These are phyloP conservation scores for Rutstroemia sp. DNA, from an alignment of 2,329 filamentous ascomycete species.

Conservation along the genomic window DNA sequence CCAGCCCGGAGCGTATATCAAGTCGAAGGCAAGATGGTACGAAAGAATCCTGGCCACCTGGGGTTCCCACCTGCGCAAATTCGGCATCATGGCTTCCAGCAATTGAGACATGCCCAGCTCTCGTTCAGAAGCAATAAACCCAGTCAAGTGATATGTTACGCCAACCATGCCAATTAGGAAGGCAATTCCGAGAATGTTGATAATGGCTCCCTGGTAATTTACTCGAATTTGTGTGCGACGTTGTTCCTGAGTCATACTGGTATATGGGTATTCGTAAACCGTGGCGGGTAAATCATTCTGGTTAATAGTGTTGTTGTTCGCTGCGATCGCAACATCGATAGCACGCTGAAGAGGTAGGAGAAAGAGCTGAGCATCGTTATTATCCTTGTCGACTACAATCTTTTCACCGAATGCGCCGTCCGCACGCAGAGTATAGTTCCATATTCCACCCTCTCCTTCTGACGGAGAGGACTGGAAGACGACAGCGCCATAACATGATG, in stretches of 20 bases:
- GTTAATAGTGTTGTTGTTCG: constrained; percentile 38
- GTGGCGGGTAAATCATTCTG: constrained; percentile 34
- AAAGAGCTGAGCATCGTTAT: constrained; percentile 73
- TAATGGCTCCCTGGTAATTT: constrained; percentile 65
- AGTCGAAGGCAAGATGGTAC: constrained; percentile 71
- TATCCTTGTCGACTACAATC: constrained; percentile 55
- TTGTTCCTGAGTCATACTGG: constrained; percentile 60
- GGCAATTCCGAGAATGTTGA: constrained; percentile 68
- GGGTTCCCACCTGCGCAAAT: constrained; percentile 64
- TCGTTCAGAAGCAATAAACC: constrained; percentile 76
- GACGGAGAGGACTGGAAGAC: constrained; percentile 69
- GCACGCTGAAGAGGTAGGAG: constrained; percentile 71
- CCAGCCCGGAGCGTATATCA: constrained; percentile 79
- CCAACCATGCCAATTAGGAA: constrained; percentile 76
- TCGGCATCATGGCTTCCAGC: constrained; percentile 87
- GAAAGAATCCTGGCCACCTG: constrained; percentile 72
- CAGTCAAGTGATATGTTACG: constrained; percentile 79
- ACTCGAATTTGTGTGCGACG: constrained; percentile 57
- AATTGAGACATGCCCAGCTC: constrained; percentile 83
- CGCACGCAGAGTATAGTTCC: constrained; percentile 81
- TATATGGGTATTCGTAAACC: constrained; percentile 69
- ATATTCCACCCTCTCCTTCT: constrained; percentile 58
- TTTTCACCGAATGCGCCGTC: constrained; percentile 63
- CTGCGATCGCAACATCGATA: constrained; percentile 66
- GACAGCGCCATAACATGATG: constrained; percentile 64